Conservation (phyloP, 1,284 basidiomycete genomes). For the Ganoderma lucidum region DNA sequence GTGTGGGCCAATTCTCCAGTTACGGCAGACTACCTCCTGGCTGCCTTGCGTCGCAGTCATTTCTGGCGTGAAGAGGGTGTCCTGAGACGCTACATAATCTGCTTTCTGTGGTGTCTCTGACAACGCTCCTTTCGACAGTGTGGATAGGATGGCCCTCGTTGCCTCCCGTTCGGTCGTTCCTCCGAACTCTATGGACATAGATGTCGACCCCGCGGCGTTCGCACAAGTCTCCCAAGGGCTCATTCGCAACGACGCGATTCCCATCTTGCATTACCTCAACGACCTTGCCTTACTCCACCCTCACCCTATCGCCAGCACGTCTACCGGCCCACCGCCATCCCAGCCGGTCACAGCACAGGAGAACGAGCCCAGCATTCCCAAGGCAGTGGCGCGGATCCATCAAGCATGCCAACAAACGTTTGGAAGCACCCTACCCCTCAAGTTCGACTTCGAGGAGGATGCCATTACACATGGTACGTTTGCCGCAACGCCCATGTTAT, state of each 20-base stretch:
- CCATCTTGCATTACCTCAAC: slow-evolving; percentile 9
- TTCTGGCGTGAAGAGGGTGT: not conserved
- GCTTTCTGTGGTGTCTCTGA: not conserved
- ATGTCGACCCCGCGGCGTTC: not conserved
- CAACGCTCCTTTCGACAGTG: not conserved
- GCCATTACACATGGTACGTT: slow-evolving; percentile 43
- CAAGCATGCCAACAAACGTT: slow-evolving; percentile 52
- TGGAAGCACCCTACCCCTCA: slow-evolving; percentile 48
- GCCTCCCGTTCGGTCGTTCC: not conserved
- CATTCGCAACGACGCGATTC: not conserved
- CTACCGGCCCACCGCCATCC: not conserved
- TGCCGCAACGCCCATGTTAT: not conserved
- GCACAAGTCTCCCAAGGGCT: slow-evolving; percentile 5
- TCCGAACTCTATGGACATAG: not conserved
- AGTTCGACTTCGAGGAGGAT: slow-evolving; percentile 55
- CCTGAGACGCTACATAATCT: not conserved
- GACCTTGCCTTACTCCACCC: not conserved
- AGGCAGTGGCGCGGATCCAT: slow-evolving; percentile 44
- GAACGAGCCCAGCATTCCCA: slow-evolving; percentile 11
- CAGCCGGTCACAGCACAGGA: not conserved
- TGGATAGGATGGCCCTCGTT: slow-evolving; percentile 3
- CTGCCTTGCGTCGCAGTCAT: not conserved
- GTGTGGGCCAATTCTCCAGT: not conserved
- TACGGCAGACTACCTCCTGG: not conserved
- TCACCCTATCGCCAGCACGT: not conserved